Percentiles rank a stretch among this genome's conserved stretches.
phyloP scores from a whole-genome alignment of 2,329 filamentous ascomycete species.

The Paramyrothecium sp. region DNA sequence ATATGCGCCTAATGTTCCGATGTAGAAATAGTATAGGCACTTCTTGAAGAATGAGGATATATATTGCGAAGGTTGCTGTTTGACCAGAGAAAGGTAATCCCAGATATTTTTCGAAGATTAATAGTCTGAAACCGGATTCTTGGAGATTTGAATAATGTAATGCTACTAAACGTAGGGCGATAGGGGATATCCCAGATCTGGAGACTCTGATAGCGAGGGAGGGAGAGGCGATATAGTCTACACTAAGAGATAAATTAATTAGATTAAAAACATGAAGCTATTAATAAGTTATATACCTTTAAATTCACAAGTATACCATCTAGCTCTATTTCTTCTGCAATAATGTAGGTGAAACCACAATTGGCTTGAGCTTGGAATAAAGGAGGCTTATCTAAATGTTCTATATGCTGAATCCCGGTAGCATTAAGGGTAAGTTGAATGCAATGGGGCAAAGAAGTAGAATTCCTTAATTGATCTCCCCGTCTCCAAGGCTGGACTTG shows the following conservation, averaged over 20 bases:
- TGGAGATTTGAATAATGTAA: background rate
- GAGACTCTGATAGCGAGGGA: background rate
- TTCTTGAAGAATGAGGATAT: background rate
- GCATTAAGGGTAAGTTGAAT: background rate
- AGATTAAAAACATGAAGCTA: too few relatives aligned
- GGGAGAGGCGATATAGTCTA: background rate
- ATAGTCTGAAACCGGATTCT: background rate
- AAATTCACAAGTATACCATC: background rate
- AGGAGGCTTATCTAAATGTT: background rate
- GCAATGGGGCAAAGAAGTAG: background rate
- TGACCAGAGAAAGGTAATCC: background rate
- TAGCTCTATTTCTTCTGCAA: background rate
- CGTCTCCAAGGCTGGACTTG: background rate
- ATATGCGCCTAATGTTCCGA: background rate
- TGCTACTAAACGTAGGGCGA: background rate
- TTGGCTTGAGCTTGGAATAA: background rate
- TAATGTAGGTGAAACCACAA: background rate
- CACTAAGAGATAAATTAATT: background rate
- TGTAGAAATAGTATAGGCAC: background rate
- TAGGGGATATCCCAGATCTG: background rate
- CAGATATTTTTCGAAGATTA: background rate
- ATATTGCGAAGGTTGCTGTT: background rate
- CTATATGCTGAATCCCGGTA: background rate
- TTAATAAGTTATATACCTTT: background rate
- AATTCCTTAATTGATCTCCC: background rate